These are phyloP conservation scores for Lathyrus oleraceus DNA, from an alignment of 306 rosid genomes.

Conservation along the genomic window DNA sequence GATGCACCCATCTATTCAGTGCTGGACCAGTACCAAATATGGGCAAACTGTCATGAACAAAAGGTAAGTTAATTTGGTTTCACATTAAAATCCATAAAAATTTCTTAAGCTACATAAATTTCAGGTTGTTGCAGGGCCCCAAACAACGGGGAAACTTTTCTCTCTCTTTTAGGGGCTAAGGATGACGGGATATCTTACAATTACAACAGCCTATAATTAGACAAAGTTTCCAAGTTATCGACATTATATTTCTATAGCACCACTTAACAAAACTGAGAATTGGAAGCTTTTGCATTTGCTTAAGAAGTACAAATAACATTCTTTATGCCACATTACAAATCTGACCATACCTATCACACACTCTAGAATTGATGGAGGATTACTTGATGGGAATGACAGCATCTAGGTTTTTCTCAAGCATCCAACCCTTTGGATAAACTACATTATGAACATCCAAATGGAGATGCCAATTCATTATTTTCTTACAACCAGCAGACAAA, in stretches of 20 bases:
- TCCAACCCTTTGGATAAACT: constrained; percentile 84
- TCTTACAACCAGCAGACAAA: constrained; percentile 62
- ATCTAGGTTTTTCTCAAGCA: constrained; percentile 76
- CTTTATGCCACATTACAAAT: constrained; percentile 31
- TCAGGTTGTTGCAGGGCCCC: constrained; percentile 13
- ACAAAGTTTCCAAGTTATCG: constrained; percentile 21
- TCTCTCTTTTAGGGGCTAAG: neutral
- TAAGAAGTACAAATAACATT: constrained; percentile 33
- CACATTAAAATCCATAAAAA: neutral
- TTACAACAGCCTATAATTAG: constrained; percentile 10
- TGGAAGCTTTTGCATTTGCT: constrained; percentile 26
- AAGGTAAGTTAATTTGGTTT: constrained; percentile 18
- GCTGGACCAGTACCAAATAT: constrained; percentile 36
- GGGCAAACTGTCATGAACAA: constrained; percentile 46
- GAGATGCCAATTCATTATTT: constrained; percentile 93
- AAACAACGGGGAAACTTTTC: neutral
- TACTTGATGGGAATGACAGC: constrained; percentile 60
- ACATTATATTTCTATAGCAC: constrained; percentile 29
- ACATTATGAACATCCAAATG: constrained; percentile 62
- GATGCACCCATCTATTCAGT: constrained; percentile 41
- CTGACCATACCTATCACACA: constrained; percentile 63
- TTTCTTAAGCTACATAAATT: constrained; percentile 26
- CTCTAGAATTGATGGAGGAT: constrained; percentile 42
- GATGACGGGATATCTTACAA: constrained; percentile 7
- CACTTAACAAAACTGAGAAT: constrained; percentile 28